Conservation (phyloP, 1,284 basidiomycete genomes). For the Moesziomyces globuligerus region DNA sequence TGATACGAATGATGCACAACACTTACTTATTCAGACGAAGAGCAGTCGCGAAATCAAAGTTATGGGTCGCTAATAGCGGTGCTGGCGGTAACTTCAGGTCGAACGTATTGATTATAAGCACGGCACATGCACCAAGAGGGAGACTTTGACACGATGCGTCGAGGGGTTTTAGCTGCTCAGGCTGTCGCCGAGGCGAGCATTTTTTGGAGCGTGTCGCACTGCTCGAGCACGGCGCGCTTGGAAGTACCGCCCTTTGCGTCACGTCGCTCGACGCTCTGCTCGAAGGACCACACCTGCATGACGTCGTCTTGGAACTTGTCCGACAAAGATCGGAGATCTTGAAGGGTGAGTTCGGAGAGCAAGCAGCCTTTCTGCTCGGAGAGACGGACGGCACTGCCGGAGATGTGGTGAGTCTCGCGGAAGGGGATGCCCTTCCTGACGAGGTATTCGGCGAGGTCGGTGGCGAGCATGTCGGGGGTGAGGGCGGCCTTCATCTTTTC, state of each 20-base stretch:
- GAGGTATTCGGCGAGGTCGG: constrained; percentile 96
- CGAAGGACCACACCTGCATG: constrained; percentile 65
- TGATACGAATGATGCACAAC: not conserved
- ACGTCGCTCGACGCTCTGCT: constrained; percentile 85
- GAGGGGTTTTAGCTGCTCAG: no score
- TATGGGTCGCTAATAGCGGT: not conserved
- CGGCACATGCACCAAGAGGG: not conserved
- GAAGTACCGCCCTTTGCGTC: constrained; percentile 92
- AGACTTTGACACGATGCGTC: not conserved
- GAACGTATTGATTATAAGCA: not conserved
- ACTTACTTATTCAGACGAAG: no score
- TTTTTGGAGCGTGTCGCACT: constrained; percentile 68
- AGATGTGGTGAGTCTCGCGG: constrained; percentile 98
- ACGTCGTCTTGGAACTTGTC: constrained; percentile 85
- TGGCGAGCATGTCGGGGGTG: constrained; percentile 96
- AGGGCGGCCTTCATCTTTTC: constrained; percentile 89
- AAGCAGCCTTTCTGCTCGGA: constrained; percentile 85
- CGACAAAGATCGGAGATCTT: constrained; percentile 81
- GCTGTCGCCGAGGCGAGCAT: constrained; percentile 24
- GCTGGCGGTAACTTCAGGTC: no score
- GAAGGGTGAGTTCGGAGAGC: constrained; percentile 80
- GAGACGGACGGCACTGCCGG: constrained; percentile 91
- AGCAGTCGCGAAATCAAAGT: constrained; percentile 1
- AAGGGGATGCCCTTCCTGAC: constrained; percentile 96
- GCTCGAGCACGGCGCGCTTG: constrained; percentile 82